Evolutionary conservation across 2,329 filamentous ascomycete genomes (phyloP).

Genomic region (Penicillium sp.): DNA sequence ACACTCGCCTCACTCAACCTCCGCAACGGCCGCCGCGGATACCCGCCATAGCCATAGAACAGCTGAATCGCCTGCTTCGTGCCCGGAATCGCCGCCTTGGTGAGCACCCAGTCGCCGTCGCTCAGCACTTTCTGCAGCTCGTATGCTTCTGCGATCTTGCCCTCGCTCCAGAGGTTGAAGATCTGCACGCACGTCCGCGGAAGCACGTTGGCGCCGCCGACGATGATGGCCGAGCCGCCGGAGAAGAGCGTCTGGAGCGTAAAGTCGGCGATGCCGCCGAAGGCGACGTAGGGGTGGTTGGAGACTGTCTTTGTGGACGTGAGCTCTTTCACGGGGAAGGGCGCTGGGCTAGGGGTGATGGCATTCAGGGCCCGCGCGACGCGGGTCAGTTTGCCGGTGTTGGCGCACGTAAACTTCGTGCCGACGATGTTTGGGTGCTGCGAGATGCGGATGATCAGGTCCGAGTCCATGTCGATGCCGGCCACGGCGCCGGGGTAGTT

Average conservation of each 20-base stretch:
- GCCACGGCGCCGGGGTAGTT: conserved; percentile 87
- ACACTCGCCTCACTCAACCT: conserved; percentile 29
- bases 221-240: conserved; percentile 80
- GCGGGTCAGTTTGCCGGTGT: conserved; percentile 82
- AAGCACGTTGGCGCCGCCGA: conserved; percentile 81
- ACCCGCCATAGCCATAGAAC: conserved; percentile 80
- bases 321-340: conserved; percentile 25
- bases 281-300: conserved; percentile 67
- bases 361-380: conserved; percentile 71
- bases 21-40: conserved; percentile 61
- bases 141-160: conserved; percentile 71
- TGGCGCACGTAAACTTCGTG: conserved; percentile 89
- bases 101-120: conserved; percentile 78
- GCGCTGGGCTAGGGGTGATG: conserved; percentile 53
- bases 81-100: conserved; percentile 77
- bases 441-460: conserved; percentile 75
- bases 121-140: conserved; percentile 71
- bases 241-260: conserved; percentile 76
- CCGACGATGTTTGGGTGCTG: conserved; percentile 80
- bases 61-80: conserved; percentile 81
- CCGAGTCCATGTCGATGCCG: conserved; percentile 85
- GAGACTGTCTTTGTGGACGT: conserved; percentile 25
- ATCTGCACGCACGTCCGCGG: conserved; percentile 78
- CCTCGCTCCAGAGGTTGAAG: conserved; percentile 72
- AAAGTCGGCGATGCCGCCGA: conserved; percentile 86